Evolutionary conservation across 169 alveolate species (phyloP).

Genomic region (Eimeria brunetti): DNA sequence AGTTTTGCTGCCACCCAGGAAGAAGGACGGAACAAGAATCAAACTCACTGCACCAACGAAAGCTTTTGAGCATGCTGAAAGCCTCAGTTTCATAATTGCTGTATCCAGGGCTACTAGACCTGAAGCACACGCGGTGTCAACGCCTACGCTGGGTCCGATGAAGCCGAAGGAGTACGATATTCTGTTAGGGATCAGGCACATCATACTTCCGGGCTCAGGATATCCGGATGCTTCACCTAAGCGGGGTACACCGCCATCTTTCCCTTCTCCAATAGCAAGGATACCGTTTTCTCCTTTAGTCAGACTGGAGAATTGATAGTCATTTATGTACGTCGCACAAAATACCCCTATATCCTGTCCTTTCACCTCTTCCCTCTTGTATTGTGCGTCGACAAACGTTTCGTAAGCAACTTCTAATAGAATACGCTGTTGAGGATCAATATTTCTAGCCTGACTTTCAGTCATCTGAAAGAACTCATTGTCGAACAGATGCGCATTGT

Average conservation of each 20-base stretch:
- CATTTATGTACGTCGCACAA: slow-evolving; percentile 82
- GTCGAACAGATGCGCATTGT: slow-evolving; percentile 81
- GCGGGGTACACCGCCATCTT: slow-evolving; percentile 70
- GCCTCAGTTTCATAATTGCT: slow-evolving; percentile 78
- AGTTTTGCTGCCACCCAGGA: slow-evolving; percentile 80
- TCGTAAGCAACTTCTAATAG: slow-evolving; percentile 82
- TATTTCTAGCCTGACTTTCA: slow-evolving; percentile 78
- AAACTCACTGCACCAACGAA: slow-evolving; percentile 78
- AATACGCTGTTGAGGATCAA: slow-evolving; percentile 88
- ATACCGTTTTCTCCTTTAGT: slow-evolving; percentile 77
- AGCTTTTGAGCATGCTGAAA: slow-evolving; percentile 54
- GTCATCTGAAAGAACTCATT: slow-evolving; percentile 80
- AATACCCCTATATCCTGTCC: slow-evolving; percentile 82
- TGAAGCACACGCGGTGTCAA: slow-evolving; percentile 88
- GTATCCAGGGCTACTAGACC: slow-evolving; percentile 85
- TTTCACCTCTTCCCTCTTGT: slow-evolving; percentile 9
- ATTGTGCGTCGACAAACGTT: slow-evolving; percentile 66
- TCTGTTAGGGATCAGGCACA: slow-evolving; percentile 84
- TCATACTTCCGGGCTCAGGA: slow-evolving; percentile 83
- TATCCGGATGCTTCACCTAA: slow-evolving; percentile 83
- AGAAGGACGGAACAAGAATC: slow-evolving; percentile 53
- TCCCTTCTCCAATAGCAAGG: slow-evolving; percentile 77
- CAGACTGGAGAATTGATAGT: slow-evolving; percentile 74
- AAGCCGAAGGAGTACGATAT: slow-evolving; percentile 84
- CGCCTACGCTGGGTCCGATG: slow-evolving; percentile 84